Conservation (phyloP, 2,329 filamentous ascomycete genomes). For the Colletotrichum zoysiae region DNA sequence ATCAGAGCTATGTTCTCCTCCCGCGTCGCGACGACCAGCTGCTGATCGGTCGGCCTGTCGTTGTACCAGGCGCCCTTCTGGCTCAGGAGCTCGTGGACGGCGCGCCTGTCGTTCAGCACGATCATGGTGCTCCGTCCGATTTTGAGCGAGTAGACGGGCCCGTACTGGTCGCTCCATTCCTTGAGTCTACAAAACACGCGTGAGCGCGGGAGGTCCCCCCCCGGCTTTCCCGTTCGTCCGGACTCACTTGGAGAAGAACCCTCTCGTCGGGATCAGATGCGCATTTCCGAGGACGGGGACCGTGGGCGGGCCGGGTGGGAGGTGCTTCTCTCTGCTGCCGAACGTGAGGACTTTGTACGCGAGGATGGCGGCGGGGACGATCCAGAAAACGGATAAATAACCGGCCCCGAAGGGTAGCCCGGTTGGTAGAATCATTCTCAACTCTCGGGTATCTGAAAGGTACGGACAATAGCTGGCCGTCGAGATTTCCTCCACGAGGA, state of each 20-base stretch:
- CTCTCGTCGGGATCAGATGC: conserved; percentile 43
- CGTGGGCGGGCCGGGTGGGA: conserved; percentile 52
- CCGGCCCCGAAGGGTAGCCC: neutral
- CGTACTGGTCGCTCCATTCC: conserved; percentile 58
- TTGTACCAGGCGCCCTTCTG: conserved; percentile 59
- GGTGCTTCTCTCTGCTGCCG: conserved; percentile 25
- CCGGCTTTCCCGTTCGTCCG: no score
- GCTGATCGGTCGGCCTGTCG: conserved; percentile 50
- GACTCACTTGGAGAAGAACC: conserved; percentile 35
- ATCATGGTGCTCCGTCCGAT: conserved; percentile 55
- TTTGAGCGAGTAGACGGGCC: conserved; percentile 57
- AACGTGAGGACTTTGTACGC: conserved; percentile 17
- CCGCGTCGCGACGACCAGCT: neutral
- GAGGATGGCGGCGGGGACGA: conserved; percentile 1
- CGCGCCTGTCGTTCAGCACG: conserved; percentile 55
- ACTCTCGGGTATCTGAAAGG: neutral
- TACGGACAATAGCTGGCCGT: neutral
- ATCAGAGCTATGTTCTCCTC: conserved; percentile 49
- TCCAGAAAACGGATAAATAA: conserved; percentile 2
- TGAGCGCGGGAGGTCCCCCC: neutral
- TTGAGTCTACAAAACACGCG: conserved; percentile 52
- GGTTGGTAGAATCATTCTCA: neutral
- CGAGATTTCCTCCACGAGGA: neutral
- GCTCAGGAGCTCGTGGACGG: conserved; percentile 59
- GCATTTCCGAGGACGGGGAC: conserved; percentile 57